Conservation (phyloP, 1,284 basidiomycete species). For the Ganoderma sinense region DNA sequence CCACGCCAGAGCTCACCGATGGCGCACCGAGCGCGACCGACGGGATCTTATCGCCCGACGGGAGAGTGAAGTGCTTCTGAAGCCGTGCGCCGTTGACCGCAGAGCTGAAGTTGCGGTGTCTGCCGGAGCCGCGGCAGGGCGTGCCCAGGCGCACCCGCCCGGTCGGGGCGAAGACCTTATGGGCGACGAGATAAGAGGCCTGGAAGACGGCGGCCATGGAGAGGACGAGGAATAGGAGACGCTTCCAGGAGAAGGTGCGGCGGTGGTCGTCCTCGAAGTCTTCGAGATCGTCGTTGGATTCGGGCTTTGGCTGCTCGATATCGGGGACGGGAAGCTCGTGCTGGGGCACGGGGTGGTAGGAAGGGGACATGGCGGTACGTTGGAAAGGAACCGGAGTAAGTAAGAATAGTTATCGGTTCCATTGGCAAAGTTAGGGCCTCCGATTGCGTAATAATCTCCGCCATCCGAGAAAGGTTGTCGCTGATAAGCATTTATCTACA, state of each 20-base stretch:
- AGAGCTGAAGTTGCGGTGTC: constrained; percentile 33
- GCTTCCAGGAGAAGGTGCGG: constrained; percentile 25
- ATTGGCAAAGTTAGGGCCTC: not conserved
- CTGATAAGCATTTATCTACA: no score
- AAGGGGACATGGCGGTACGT: constrained; percentile 18
- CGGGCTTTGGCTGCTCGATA: constrained; percentile 14
- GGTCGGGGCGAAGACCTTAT: constrained; percentile 10
- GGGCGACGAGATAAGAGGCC: constrained; percentile 30
- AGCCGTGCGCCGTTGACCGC: constrained; percentile 48
- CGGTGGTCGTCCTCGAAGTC: not conserved
- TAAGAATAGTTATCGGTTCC: not conserved
- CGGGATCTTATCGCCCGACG: constrained; percentile 69
- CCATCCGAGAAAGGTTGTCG: not conserved
- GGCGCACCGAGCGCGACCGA: constrained; percentile 65
- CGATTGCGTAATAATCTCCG: constrained; percentile 4
- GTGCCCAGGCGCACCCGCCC: constrained; percentile 19
- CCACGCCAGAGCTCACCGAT: not conserved
- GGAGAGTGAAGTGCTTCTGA: constrained; percentile 59
- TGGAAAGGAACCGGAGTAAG: not conserved
- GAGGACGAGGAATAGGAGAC: constrained; percentile 32
- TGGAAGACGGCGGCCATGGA: constrained; percentile 34
- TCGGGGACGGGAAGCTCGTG: constrained; percentile 12
- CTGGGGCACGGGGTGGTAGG: constrained; percentile 24
- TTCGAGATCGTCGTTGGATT: not conserved
- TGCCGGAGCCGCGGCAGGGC: constrained; percentile 22